These are phyloP conservation scores for Acanthamoeba triangularis DNA, from an alignment of 208 protist species.

Conservation along the genomic window DNA sequence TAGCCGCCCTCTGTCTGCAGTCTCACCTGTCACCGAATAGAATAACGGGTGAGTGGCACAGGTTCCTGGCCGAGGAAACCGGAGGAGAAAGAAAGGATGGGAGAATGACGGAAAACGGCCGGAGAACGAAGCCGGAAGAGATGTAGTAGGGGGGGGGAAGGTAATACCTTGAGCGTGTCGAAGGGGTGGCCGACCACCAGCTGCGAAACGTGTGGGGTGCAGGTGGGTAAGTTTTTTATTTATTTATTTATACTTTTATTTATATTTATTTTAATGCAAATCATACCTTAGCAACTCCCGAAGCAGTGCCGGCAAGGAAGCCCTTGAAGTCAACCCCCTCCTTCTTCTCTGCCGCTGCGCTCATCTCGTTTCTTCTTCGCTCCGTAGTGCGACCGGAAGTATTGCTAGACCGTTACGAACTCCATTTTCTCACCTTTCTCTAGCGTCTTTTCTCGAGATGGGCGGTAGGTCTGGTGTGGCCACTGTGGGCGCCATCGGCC, in stretches of 20 bases:
- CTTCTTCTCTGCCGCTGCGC: background rate
- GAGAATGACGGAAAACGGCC: background rate
- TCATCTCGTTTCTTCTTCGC: background rate
- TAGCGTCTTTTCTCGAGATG: too few species aligned
- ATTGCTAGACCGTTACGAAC: too few species aligned
- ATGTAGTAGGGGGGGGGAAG: background rate
- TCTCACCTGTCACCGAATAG: background rate
- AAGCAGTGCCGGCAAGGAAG: slow-evolving; percentile 40
- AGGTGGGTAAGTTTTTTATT: too few species aligned
- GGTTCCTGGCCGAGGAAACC: background rate
- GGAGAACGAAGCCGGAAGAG: slow-evolving; percentile 25
- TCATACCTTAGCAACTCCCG: slow-evolving; percentile 37
- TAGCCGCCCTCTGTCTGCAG: slow-evolving; percentile 73
- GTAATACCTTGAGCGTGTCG: slow-evolving; percentile 70
- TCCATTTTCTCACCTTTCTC: too few species aligned
- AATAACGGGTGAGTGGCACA: background rate
- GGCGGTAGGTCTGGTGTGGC: too few species aligned
- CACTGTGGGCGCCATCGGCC: too few species aligned
- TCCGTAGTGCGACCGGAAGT: background rate
- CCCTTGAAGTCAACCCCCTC: slow-evolving; percentile 40
- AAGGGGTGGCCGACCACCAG: slow-evolving; percentile 62
- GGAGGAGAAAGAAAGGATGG: background rate
- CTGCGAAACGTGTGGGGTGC: background rate
- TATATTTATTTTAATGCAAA: too few species aligned
- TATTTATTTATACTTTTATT: background rate